Evolutionary conservation across 352 stramenopile species (phyloP).

Genomic region (Globisporangium apiculatum): DNA sequence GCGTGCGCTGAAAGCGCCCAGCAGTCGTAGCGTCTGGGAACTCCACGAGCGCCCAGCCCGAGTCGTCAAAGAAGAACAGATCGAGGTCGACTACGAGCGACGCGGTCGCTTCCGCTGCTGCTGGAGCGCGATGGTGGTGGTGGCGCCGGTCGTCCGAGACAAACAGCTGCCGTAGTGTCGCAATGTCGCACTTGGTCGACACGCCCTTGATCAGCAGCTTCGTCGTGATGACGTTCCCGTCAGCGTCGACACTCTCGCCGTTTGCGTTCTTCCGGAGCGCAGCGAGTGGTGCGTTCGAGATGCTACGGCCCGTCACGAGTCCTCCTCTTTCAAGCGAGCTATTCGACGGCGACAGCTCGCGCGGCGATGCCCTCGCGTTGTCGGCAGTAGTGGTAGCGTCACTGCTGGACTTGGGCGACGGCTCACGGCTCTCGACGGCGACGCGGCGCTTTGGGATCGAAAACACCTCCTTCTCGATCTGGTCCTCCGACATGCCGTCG

Average conservation of each 20-base stretch:
- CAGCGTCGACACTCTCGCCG: conserved; percentile 36
- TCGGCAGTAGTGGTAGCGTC: background rate
- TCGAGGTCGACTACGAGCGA: conserved; percentile 37
- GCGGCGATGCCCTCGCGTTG: background rate
- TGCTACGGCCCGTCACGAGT: background rate
- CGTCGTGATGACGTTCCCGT: conserved; percentile 43
- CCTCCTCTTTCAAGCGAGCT: too few relatives aligned
- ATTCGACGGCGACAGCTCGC: conserved; percentile 5
- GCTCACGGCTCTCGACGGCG: conserved; percentile 21
- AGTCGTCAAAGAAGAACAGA: conserved; percentile 68
- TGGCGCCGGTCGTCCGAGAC: conserved; percentile 14
- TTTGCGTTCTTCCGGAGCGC: conserved; percentile 8
- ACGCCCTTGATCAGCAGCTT: conserved; percentile 69
- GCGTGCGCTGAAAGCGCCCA: conserved; percentile 37
- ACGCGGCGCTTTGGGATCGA: conserved; percentile 69
- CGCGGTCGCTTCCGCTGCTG: background rate
- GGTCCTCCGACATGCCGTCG: conserved; percentile 39
- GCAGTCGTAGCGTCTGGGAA: conserved; percentile 41
- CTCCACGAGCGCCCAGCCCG: conserved; percentile 70
- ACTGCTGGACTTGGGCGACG: conserved; percentile 24
- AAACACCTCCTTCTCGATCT: conserved; percentile 57
- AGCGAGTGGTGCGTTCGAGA: conserved; percentile 2
- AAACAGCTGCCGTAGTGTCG: conserved; percentile 39
- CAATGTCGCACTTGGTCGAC: conserved; percentile 38
- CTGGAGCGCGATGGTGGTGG: background rate